Evolutionary conservation across 352 stramenopile species (phyloP), one percentile per base, ranked within the genome.

Genomic region (Pythium sukuiense): DNA sequence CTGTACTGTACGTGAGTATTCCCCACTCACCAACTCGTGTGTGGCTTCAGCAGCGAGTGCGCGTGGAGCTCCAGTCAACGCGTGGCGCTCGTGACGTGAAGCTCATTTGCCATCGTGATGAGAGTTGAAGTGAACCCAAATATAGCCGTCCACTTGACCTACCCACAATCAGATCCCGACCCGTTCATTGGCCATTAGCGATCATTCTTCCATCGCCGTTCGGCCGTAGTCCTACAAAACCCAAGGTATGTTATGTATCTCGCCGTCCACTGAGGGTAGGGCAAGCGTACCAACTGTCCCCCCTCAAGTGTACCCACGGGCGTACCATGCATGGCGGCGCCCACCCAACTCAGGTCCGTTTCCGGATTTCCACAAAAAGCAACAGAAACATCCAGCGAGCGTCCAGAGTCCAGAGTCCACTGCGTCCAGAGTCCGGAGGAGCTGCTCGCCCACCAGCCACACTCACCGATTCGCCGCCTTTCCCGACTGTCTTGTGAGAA

Each of bases 281-380:
- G 49, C 48, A 70, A 58, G 63, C 63, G 63, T 56, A 70, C 50
- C 37, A n/a, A 32, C 46, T 43, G 35, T 49, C 55, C 20, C 27
- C 14, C 27, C 48, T 41, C 18, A 59, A 55, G 20, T 63, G 63
- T 63, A 69, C 63, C 63, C 63, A 69, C 61, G 37, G 7, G 26
- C 29, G 26, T 33, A 18, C 48, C 33, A 9, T 20, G n/a, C 26
- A 56, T n/a, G 9, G 11, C 11, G 9, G 4, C 2, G 18, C 5
- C 52, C 20, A 59, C 54, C 32, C 54, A 29, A 59, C 54, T 30
- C 54, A 59, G 46, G 37, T 48, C 49, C 6, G 56, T 65, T 70
- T 70, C 57, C 32, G 41, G n/a, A 61, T 62, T 50, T 68, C 61
- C 61, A 50, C 52, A 67, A 54, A 48, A 56, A 52, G 58, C 45